These are phyloP conservation scores for Dinochytrium kinnereticum DNA, from an alignment of 371 early-diverging fungal species.

Conservation along the genomic window DNA sequence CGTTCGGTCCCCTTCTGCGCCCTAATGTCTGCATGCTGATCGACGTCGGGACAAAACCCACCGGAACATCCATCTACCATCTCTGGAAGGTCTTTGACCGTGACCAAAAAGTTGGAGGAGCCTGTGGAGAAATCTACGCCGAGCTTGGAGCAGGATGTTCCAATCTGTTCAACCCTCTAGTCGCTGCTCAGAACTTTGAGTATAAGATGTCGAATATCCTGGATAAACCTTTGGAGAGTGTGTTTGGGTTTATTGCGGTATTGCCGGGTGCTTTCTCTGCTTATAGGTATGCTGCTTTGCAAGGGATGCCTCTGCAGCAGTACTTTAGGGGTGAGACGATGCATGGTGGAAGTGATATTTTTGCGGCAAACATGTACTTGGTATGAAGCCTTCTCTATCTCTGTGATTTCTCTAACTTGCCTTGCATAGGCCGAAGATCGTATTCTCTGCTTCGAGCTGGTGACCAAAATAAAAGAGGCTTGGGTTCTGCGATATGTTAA, in stretches of 20 bases:
- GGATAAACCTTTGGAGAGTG: constrained; percentile 95
- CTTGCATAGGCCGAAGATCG: constrained; percentile 76
- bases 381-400: constrained; percentile 12
- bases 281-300: constrained; percentile 88
- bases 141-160: constrained; percentile 63
- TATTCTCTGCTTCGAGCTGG: constrained; percentile 88
- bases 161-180: constrained; percentile 60
- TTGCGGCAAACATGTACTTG: constrained; percentile 73
- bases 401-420: not conserved
- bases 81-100: constrained; percentile 92
- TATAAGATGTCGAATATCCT: constrained; percentile 97
- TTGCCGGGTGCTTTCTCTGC: constrained; percentile 97
- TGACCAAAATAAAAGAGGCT: constrained; percentile 73
- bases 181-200: constrained; percentile 89
- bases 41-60: constrained; percentile 93
- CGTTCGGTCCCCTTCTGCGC: constrained; percentile 80
- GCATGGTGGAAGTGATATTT: constrained; percentile 70
- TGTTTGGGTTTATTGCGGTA: constrained; percentile 97
- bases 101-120: constrained; percentile 80
- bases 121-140: constrained; percentile 95
- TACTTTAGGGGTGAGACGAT: constrained; percentile 94
- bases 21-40: constrained; percentile 89
- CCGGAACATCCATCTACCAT: constrained; percentile 81
- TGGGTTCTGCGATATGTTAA: constrained; percentile 71
- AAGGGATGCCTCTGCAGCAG: constrained; percentile 84